A percentile compares a stretch with the other conserved stretches of the same genome.
phyloP scores from a whole-genome alignment of 768 basidiomycete species.

The Kwoniella sp. region DNA sequence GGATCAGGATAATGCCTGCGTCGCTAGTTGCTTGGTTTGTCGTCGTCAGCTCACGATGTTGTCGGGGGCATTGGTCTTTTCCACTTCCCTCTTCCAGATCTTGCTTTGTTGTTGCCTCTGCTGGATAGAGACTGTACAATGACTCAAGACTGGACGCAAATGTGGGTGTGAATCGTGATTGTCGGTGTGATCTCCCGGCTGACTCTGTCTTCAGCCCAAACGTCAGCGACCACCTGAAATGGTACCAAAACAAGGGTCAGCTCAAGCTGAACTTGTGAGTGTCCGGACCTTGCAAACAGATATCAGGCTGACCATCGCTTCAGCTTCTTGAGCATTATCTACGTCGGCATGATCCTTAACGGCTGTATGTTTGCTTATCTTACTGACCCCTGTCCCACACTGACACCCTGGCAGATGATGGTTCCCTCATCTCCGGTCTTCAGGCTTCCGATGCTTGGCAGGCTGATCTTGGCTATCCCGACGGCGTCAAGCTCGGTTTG shows the following conservation, averaged over 20 bases:
- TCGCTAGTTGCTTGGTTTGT: constrained; percentile 44
- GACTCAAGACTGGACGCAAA: constrained; percentile 31
- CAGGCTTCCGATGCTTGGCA: constrained; percentile 50
- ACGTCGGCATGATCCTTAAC: constrained; percentile 50
- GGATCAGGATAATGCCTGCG: constrained; percentile 52
- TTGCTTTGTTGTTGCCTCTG: no score
- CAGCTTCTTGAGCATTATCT: constrained; percentile 50
- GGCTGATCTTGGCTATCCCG: constrained; percentile 47
- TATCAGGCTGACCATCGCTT: neutral
- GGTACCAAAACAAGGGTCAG: constrained; percentile 48
- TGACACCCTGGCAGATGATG: constrained; percentile 41
- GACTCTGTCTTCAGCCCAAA: constrained; percentile 41
- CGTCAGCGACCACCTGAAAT: constrained; percentile 43
- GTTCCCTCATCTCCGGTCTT: constrained; percentile 47
- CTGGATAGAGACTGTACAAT: neutral
- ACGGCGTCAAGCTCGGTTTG: constrained; percentile 41
- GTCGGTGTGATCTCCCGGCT: constrained; percentile 1
- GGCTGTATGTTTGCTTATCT: constrained; percentile 38
- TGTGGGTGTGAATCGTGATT: constrained; percentile 24
- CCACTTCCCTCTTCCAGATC: neutral
- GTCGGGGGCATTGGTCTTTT: neutral
- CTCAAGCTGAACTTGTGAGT: constrained; percentile 52
- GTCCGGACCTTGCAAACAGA: neutral
- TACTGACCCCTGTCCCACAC: neutral
- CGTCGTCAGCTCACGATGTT: constrained; percentile 29